These are phyloP conservation scores for Pseudogymnoascus sp. DNA, from an alignment of 2,329 filamentous ascomycete genomes.

Conservation along the genomic window DNA sequence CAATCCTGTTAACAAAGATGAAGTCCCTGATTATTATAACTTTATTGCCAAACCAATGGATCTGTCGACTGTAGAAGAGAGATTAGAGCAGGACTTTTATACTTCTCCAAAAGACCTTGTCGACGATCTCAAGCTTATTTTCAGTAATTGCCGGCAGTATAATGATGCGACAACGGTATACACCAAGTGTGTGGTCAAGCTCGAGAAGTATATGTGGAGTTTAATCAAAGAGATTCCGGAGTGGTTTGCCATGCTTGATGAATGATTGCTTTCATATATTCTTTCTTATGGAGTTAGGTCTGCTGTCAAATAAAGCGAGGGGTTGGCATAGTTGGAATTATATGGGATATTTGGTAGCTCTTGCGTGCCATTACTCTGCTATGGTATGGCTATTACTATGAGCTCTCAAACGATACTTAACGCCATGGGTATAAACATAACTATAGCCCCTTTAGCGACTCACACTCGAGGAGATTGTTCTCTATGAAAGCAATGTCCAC, in stretches of 20 bases:
- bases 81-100: constrained; percentile 90
- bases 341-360: too few relatives aligned
- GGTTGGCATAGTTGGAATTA: too few relatives aligned
- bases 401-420: not conserved
- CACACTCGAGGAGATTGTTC: constrained; percentile 30
- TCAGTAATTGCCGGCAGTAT: constrained; percentile 91
- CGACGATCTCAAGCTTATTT: constrained; percentile 79
- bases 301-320: too few relatives aligned
- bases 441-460: constrained; percentile 18
- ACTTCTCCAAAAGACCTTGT: constrained; percentile 87
- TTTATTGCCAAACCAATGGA: constrained; percentile 99
- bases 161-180: constrained; percentile 95
- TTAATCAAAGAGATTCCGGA: constrained; percentile 88
- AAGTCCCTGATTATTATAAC: constrained; percentile 97
- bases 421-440: not conserved
- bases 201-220: constrained; percentile 93
- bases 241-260: constrained; percentile 49
- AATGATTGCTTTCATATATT: too few relatives aligned
- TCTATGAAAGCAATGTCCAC: constrained; percentile 35
- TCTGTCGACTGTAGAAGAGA: constrained; percentile 87
- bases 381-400: not conserved
- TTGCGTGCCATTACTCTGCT: not conserved
- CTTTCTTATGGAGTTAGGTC: too few relatives aligned
- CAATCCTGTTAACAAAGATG: constrained; percentile 86
- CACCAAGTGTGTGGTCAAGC: constrained; percentile 86